A percentile compares a stretch with the other conserved stretches of the same genome.
phyloP scores from a whole-genome alignment of 208 protist genomes.

The Strigomonas culicis region DNA sequence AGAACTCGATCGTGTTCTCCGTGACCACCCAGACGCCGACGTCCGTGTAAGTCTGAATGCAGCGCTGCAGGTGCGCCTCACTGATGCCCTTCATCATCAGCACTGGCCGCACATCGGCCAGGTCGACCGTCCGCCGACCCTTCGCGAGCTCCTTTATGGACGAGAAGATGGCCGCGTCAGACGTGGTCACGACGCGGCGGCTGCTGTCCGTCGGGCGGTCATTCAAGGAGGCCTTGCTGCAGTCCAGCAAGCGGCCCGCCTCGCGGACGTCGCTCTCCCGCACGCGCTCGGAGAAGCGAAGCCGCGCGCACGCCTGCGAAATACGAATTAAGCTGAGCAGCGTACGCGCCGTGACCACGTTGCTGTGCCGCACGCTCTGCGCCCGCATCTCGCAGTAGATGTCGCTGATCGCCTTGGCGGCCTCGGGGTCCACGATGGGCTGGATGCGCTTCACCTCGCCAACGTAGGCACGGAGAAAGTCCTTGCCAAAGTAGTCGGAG shows the following conservation, averaged over 20 bases:
- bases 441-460: conserved; percentile 82
- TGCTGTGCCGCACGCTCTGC: conserved; percentile 82
- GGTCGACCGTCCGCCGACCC: conserved; percentile 40
- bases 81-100: conserved; percentile 80
- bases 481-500: conserved; percentile 74
- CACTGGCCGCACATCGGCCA: conserved; percentile 64
- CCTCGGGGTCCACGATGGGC: conserved; percentile 67
- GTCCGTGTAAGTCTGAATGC: conserved; percentile 71
- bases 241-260: conserved; percentile 84
- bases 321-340: conserved; percentile 99
- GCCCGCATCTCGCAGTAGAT: conserved; percentile 94
- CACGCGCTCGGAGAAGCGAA: conserved; percentile 93
- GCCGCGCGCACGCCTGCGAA: conserved; percentile 96
- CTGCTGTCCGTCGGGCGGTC: conserved; percentile 41
- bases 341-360: conserved; percentile 98
- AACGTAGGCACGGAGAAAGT: conserved; percentile 85
- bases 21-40: conserved; percentile 77
- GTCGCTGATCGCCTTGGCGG: conserved; percentile 75
- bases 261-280: conserved; percentile 88
- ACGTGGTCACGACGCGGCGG: conserved; percentile 57
- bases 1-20: conserved; percentile 71
- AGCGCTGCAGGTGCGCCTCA: conserved; percentile 75
- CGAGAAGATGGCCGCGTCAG: conserved; percentile 78
- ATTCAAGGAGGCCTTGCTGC: conserved; percentile 82
- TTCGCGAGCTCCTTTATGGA: conserved; percentile 77